Conservation (phyloP, 2,329 filamentous ascomycete species). For the Pseudogymnoascus destructans region DNA sequence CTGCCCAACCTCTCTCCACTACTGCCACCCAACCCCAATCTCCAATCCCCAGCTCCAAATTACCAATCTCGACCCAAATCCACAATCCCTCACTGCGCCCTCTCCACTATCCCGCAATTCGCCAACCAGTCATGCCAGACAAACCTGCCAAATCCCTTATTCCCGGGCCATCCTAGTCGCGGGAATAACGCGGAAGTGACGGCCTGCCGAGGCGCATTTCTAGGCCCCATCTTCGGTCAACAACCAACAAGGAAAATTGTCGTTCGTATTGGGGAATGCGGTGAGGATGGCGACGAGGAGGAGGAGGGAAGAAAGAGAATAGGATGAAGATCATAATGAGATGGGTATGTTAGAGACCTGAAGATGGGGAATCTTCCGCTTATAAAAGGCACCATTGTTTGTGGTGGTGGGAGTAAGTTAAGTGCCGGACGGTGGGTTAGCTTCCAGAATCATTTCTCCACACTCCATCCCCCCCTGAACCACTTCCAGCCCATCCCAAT, state of each 20-base stretch:
- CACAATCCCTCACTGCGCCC: background rate
- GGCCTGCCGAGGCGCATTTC: constrained; percentile 1
- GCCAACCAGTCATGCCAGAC: background rate
- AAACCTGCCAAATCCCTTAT: background rate
- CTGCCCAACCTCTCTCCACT: background rate
- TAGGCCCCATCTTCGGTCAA: background rate
- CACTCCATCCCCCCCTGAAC: background rate
- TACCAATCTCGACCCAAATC: background rate
- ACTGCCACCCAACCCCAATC: background rate
- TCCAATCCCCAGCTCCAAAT: background rate
- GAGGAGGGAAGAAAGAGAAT: background rate
- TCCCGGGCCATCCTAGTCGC: background rate
- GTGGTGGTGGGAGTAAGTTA: background rate
- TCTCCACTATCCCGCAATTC: background rate
- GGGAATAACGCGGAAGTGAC: constrained; percentile 4
- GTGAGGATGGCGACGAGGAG: background rate
- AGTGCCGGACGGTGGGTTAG: background rate
- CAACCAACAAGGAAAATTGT: background rate
- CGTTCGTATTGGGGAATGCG: background rate
- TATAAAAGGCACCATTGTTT: background rate
- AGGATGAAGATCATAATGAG: background rate
- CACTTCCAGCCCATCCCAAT: background rate
- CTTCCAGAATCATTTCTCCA: constrained; percentile 1
- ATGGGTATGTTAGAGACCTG: background rate
- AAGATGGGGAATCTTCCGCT: background rate